Percentiles rank a stretch among this genome's conserved stretches.
phyloP scores from a whole-genome alignment of 2,329 filamentous ascomycete species.

The Cladosporium sp. region DNA sequence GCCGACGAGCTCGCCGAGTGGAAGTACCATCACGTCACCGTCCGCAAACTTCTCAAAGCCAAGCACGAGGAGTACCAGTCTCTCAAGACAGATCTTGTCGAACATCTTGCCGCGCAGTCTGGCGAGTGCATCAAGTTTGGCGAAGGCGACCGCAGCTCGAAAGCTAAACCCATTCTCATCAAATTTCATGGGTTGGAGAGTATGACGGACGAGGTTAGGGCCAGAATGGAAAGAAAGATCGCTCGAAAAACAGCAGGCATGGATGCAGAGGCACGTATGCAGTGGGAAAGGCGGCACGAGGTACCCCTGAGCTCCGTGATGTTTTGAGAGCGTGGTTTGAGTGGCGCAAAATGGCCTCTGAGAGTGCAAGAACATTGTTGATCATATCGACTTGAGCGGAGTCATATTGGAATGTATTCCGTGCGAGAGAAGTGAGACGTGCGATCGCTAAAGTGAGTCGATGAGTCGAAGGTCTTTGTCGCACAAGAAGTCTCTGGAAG shows the following conservation, averaged over 20 bases:
- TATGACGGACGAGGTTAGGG: conserved; percentile 1
- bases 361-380: no score
- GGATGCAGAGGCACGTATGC: not conserved
- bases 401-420: no score
- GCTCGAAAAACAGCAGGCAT: not conserved
- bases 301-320: no score
- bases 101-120: not conserved
- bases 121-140: not conserved
- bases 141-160: not conserved
- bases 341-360: no score
- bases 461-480: no score
- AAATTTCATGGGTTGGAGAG: not conserved
- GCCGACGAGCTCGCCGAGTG: conserved; percentile 6
- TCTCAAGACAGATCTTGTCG: not conserved
- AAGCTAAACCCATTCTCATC: not conserved
- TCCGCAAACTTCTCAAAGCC: not conserved
- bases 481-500: no score
- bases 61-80: not conserved
- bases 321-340: no score
- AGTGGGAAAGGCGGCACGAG: not conserved
- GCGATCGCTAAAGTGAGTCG: no score
- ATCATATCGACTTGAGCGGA: no score
- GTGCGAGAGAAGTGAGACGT: no score
- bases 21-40: not conserved
- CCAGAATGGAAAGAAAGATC: not conserved